phyloP scores from a whole-genome alignment of 805 yeast genomes.

The Wickerhamiella kurtzmanii region DNA sequence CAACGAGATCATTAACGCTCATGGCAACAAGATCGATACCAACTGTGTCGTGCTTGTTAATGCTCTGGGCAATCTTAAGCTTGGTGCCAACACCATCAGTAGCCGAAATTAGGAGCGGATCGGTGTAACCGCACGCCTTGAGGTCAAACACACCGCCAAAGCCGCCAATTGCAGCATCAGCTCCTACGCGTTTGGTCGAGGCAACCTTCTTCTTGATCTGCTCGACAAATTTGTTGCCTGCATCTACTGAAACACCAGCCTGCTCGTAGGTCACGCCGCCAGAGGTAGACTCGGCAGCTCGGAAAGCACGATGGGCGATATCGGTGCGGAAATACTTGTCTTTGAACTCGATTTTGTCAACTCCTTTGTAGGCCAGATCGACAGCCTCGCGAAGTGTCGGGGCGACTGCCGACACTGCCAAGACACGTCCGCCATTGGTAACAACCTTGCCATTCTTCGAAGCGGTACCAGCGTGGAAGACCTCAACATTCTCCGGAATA shows the following conservation, averaged over 20 bases:
- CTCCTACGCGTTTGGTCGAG: conserved; percentile 88
- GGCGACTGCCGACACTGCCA: conserved; percentile 85
- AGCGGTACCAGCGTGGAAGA: conserved; percentile 96
- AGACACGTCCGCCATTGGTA: conserved; percentile 93
- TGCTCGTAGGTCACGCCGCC: conserved; percentile 67
- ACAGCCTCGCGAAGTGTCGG: conserved; percentile 66
- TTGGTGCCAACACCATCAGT: conserved; percentile 99
- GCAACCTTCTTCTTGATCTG: conserved; percentile 81
- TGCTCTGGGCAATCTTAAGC: conserved; percentile 81
- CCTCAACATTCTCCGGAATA: conserved; percentile 45
- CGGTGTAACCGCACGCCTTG: conserved; percentile 68
- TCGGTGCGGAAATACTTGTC: conserved; percentile 79
- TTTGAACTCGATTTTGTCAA: conserved; percentile 54
- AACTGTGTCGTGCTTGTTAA: conserved; percentile 87
- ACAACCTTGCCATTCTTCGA: conserved; percentile 44
- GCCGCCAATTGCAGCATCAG: conserved; percentile 97
- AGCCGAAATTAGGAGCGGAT: conserved; percentile 79
- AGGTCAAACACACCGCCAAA: conserved; percentile 95
- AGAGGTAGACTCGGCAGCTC: conserved; percentile 22
- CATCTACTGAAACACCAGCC: conserved; percentile 96
- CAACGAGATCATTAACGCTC: conserved; percentile 96
- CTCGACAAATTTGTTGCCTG: conserved; percentile 82
- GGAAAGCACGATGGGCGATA: conserved; percentile 92
- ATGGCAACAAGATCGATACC: conserved; percentile 98
- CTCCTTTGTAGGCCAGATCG: conserved; percentile 74